Percentiles rank a stretch among this genome's conserved stretches.
Conservation (phyloP, 2,329 filamentous ascomycete species). For the Verticillium tricorpus region DNA sequence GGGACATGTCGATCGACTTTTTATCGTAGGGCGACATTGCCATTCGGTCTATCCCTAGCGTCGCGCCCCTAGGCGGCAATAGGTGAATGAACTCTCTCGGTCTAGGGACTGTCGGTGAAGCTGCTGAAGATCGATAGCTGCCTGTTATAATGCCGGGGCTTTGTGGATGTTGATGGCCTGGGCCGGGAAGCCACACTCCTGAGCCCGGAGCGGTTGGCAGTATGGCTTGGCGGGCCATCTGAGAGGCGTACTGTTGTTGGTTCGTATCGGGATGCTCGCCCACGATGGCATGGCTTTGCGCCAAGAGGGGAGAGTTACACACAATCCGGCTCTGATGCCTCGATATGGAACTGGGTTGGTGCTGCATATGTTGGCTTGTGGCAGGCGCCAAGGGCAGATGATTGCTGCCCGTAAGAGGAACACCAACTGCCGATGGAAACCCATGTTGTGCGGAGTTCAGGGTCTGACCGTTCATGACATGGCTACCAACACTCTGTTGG, state of each 20-base stretch:
- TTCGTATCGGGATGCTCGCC: not conserved
- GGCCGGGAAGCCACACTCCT: not conserved
- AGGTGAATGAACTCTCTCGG: not conserved
- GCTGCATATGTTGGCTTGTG: not conserved
- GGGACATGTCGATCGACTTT: constrained; percentile 34
- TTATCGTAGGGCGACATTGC: constrained; percentile 31
- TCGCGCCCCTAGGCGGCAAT: not conserved
- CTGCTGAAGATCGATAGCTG: not conserved
- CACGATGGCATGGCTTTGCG: not conserved
- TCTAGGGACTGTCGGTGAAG: not conserved
- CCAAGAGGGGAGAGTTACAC: not conserved
- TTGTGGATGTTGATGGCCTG: not conserved
- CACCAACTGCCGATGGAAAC: not conserved
- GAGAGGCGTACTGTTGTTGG: not conserved
- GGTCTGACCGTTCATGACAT: not conserved
- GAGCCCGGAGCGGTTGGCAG: not conserved
- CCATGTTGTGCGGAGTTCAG: not conserved
- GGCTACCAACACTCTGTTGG: not conserved
- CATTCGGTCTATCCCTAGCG: not conserved
- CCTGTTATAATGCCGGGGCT: not conserved
- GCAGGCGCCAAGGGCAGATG: not conserved
- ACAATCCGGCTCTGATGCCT: not conserved
- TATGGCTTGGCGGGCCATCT: not conserved
- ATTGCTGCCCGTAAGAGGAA: not conserved
- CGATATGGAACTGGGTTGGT: not conserved